These are phyloP conservation scores for Pichia thaimueangensis DNA, from an alignment of 805 yeast species.

Conservation along the genomic window DNA sequence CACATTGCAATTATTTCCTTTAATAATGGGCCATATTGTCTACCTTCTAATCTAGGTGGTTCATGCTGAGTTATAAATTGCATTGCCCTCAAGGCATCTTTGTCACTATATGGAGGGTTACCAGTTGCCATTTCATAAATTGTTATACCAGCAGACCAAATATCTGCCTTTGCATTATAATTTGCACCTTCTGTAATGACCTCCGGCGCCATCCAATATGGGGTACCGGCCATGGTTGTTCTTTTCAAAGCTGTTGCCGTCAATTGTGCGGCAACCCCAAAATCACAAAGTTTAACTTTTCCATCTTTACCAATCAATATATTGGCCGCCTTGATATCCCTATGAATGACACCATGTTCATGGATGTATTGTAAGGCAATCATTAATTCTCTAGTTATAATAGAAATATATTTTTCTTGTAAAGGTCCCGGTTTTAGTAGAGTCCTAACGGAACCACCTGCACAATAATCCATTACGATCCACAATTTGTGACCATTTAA, in stretches of 20 bases:
- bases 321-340: conserved; percentile 96
- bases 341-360: conserved; percentile 83
- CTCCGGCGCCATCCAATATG: conserved; percentile 99
- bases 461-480: conserved; percentile 97
- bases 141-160: conserved; percentile 96
- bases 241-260: conserved; percentile 70
- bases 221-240: conserved; percentile 93
- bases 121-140: conserved; percentile 94
- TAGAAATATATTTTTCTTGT: conserved; percentile 77
- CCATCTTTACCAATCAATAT: conserved; percentile 81
- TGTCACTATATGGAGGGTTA: conserved; percentile 94
- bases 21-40: conserved; percentile 65
- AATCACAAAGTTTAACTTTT: conserved; percentile 85
- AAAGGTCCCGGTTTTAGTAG: conserved; percentile 78
- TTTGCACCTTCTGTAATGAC: conserved; percentile 87
- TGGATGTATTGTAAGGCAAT: conserved; percentile 78
- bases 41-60: conserved; percentile 92
- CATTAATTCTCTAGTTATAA: conserved; percentile 78
- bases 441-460: conserved; percentile 92
- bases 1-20: conserved; percentile 90
- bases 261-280: conserved; percentile 95
- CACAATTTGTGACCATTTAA: conserved; percentile 86
- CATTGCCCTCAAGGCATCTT: conserved; percentile 93
- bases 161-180: conserved; percentile 88
- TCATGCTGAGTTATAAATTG: conserved; percentile 86